phyloP scores from a whole-genome alignment of 352 stramenopile genomes.

The Blastocystis sp. region DNA sequence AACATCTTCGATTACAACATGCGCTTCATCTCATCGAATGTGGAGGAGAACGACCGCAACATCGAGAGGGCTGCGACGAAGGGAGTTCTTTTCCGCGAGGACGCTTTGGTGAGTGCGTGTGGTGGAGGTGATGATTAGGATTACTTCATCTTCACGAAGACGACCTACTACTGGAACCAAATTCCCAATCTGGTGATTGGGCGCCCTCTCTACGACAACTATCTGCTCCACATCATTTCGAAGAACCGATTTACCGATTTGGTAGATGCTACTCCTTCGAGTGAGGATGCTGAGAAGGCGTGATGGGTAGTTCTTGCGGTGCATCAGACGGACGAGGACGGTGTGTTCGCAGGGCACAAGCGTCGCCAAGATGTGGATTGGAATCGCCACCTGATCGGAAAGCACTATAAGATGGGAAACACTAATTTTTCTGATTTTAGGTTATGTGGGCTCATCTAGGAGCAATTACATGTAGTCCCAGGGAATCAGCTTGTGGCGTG shows the following conservation, averaged over 20 bases:
- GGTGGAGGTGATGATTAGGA: neutral
- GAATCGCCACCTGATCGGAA: constrained; percentile 6
- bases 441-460: neutral
- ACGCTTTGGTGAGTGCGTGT: neutral
- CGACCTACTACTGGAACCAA: neutral
- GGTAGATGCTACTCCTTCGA: neutral
- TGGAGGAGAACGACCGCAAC: neutral
- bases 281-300: neutral
- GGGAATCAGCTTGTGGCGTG: neutral
- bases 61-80: neutral
- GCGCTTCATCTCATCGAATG: neutral
- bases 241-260: neutral
- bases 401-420: constrained; percentile 1
- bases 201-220: neutral
- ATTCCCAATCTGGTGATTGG: constrained; percentile 24
- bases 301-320: neutral
- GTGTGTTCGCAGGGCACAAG: neutral
- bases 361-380: neutral
- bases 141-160: neutral
- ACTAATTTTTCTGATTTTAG: constrained; percentile 45
- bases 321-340: neutral
- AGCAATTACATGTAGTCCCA: neutral
- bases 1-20: neutral
- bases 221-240: neutral
- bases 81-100: constrained; percentile 8